Evolutionary conservation across 1,139 yeast species (phyloP), one percentile per base, ranked within the genome.

Genomic region (Groenewaldozyma auringiensis): DNA sequence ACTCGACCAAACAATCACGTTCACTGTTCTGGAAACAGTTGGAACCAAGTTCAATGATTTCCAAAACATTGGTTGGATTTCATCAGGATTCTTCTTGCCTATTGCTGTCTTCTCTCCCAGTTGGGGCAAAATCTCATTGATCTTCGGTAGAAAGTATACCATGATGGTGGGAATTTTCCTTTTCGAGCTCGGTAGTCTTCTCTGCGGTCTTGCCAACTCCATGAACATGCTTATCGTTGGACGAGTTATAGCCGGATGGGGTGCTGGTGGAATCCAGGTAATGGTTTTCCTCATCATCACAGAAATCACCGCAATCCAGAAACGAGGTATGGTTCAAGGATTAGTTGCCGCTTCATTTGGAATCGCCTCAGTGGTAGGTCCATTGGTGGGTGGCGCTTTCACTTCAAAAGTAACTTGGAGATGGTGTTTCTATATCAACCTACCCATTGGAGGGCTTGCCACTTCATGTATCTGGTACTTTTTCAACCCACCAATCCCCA

Each of bases 361-460:
- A 1, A 62, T 78, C 1, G 76, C 81, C 0, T 69, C 78, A 22
- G 82, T 82, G 1, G 57, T 73, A 37, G 88, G 87, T 1, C 89
- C 89, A 0, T 67, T 81, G 44, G 60, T 81, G 40, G 87, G 88
- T 14, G 88, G 88, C 27, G 80, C 81, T 1, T 75, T 81, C 54
- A 71, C 84, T 2, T 59, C 76, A 8, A 69, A 75, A 44, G 79
- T 76, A 1, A 68, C 78, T 16, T 83, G 92, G 92, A 71, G 92
- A 60, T 82, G 89, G 89, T 79, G 86, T 55, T 83, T 83, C 61
- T 83, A 78, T 61, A 71, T 83, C 55, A 83, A 82, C 59, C 63
- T 83, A 48, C 87, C 89, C 3, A 65, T 81, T 42, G 84, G 85
- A 16, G 87, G 83, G 0, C 51, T 72, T 2, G 80, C 83, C 0